A percentile compares a stretch with the other conserved stretches of the same genome.
Conservation (phyloP, 2,329 filamentous ascomycete species). For the Penicillium verrucosum region DNA sequence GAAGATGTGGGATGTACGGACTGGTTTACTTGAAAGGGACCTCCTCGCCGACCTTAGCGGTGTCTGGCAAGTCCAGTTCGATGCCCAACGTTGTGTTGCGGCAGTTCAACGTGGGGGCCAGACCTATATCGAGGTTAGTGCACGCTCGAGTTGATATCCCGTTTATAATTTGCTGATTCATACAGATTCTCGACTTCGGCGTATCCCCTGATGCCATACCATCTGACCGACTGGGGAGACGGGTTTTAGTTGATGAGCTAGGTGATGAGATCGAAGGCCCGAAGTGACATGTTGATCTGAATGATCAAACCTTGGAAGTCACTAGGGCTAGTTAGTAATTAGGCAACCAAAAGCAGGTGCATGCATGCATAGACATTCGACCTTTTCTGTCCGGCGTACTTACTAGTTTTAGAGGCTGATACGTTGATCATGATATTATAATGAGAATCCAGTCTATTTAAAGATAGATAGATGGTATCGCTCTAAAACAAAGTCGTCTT, state of each 20-base stretch:
- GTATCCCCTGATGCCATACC: conserved; percentile 83
- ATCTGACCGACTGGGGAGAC: conserved; percentile 69
- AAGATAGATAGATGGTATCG: no score
- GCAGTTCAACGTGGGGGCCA: conserved; percentile 88
- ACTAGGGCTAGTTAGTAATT: neutral
- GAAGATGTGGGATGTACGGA: conserved; percentile 97
- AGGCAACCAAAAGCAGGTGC: neutral
- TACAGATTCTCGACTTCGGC: conserved; percentile 91
- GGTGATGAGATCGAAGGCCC: neutral
- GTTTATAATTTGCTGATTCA: conserved; percentile 13
- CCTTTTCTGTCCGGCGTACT: neutral
- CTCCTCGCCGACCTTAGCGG: conserved; percentile 87
- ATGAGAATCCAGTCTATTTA: no score
- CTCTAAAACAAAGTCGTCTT: no score
- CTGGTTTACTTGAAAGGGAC: conserved; percentile 87
- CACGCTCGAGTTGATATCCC: neutral
- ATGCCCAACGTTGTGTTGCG: conserved; percentile 88
- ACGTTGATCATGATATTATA: no score
- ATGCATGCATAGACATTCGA: no score
- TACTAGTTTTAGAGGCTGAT: no score
- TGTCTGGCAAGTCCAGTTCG: conserved; percentile 99
- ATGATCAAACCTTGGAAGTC: neutral
- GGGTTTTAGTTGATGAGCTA: conserved; percentile 55
- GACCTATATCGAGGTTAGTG: conserved; percentile 89
- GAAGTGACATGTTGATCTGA: neutral